Conservation (phyloP, 2,329 filamentous ascomycete species). For the Fusarium decemcellulare region DNA sequence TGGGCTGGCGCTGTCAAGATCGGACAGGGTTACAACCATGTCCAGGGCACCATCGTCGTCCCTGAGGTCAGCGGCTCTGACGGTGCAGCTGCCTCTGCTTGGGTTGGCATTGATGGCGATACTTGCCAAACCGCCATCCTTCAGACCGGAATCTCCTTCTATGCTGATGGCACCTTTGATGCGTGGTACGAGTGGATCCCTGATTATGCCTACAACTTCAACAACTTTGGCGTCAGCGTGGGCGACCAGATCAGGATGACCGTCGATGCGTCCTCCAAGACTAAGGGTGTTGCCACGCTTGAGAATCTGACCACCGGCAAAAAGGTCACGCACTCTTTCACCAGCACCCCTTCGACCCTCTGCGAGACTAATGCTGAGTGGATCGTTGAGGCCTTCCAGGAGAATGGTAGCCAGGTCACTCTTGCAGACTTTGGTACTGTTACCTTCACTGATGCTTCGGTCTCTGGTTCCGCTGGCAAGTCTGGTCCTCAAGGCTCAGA, state of each 20-base stretch:
- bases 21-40: conserved; percentile 45
- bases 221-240: conserved; percentile 47
- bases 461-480: conserved; percentile 33
- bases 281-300: conserved; percentile 45
- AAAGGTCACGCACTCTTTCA: conserved; percentile 66
- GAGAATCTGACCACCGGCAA: conserved; percentile 67
- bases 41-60: conserved; percentile 49
- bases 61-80: conserved; percentile 39
- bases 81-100: conserved; percentile 50
- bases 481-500: conserved; percentile 4
- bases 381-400: conserved; percentile 68
- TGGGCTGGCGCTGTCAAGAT: conserved; percentile 50
- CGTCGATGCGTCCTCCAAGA: conserved; percentile 46
- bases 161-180: conserved; percentile 53
- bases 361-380: conserved; percentile 73
- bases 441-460: conserved; percentile 43
- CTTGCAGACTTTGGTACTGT: conserved; percentile 51
- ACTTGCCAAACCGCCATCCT: conserved; percentile 57
- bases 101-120: conserved; percentile 65
- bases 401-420: conserved; percentile 42
- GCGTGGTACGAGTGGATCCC: conserved; percentile 65
- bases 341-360: conserved; percentile 57
- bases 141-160: conserved; percentile 60
- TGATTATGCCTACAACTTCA: conserved; percentile 57
- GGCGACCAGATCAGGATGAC: conserved; percentile 51